Evolutionary conservation across 116 monocot genomes (phyloP), one percentile per base, ranked within the genome.

Genomic region (Cymodocea nodosa): DNA sequence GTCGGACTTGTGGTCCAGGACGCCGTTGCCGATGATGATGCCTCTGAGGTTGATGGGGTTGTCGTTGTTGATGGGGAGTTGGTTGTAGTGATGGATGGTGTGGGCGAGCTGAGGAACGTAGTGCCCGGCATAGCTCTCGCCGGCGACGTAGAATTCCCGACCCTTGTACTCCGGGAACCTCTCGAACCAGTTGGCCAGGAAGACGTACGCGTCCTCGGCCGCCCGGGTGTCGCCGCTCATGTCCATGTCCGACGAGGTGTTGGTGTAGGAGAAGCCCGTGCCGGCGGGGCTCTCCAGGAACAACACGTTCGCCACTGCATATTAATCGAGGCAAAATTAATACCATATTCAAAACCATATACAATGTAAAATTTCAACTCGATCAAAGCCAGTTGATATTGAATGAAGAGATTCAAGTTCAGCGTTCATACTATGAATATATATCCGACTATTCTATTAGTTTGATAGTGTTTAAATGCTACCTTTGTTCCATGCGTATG

Each of bases 401-500:
- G n/a, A n/a, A n/a, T n/a, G n/a, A n/a, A n/a, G n/a, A n/a, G n/a
- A n/a, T n/a, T n/a, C n/a, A n/a, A n/a, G n/a, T n/a, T n/a, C n/a
- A n/a, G n/a, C n/a, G n/a, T n/a, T n/a, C n/a, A n/a, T n/a, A n/a
- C n/a, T 44, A 6, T 17, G 11, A 62, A 35, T 5, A 35, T 2
- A 62, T 17, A 30, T 1, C 10, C 34, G 23, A n/a, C n/a, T n/a
- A n/a, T 35, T 15, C 0, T 15, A 2, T 24, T 15, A 60, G 15
- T 10, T 6, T 52, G 13, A 13, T 15, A 2, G 52, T n/a, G n/a
- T n/a, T n/a, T n/a, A n/a, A n/a, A n/a, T n/a, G n/a, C 10, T 19
- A 82, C 82, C 78, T 18, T 53, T 72, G 71, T 82, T 82, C 82
- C 82, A 82, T 3, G 82, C 70, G 30, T 60, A 78, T 35, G 72